Percentiles rank a stretch among this genome's conserved stretches.
phyloP scores from a whole-genome alignment of 495 filamentous ascomycete genomes.

The Trichoderma erinaceum region DNA sequence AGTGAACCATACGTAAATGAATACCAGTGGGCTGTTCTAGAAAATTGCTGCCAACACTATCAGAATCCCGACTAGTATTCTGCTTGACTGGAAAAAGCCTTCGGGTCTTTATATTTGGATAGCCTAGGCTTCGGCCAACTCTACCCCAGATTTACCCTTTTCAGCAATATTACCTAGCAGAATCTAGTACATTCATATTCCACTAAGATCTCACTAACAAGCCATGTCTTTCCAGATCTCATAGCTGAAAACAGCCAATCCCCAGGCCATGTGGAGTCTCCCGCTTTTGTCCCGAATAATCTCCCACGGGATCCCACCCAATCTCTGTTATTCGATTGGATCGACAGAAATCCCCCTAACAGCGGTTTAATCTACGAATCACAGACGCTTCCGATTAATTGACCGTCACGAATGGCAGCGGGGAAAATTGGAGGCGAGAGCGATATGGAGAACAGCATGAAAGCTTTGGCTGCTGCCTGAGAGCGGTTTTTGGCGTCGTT shows the following conservation, averaged over 20 bases:
- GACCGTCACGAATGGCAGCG: constrained; percentile 2
- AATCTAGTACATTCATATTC: not conserved
- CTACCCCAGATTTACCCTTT: not conserved
- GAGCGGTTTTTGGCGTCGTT: not conserved
- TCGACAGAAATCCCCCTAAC: not conserved
- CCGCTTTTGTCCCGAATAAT: not conserved
- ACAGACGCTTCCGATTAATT: not conserved
- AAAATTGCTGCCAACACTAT: too few relatives aligned
- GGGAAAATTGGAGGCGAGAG: not conserved
- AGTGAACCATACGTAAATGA: not conserved
- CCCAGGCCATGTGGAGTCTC: not conserved
- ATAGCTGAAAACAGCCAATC: not conserved
- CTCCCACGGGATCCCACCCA: constrained; percentile 4
- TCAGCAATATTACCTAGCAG: not conserved
- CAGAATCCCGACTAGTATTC: not conserved
- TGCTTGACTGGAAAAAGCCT: too few relatives aligned
- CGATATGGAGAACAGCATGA: not conserved
- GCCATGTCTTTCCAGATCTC: not conserved
- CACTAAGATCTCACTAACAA: not conserved
- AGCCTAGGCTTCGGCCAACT: not conserved
- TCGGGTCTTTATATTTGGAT: not conserved
- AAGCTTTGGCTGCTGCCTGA: too few relatives aligned
- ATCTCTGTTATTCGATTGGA: not conserved
- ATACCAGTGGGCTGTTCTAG: too few relatives aligned
- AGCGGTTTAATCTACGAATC: not conserved